Conservation (phyloP, 495 filamentous ascomycete genomes). For the Daldinia childiae region DNA sequence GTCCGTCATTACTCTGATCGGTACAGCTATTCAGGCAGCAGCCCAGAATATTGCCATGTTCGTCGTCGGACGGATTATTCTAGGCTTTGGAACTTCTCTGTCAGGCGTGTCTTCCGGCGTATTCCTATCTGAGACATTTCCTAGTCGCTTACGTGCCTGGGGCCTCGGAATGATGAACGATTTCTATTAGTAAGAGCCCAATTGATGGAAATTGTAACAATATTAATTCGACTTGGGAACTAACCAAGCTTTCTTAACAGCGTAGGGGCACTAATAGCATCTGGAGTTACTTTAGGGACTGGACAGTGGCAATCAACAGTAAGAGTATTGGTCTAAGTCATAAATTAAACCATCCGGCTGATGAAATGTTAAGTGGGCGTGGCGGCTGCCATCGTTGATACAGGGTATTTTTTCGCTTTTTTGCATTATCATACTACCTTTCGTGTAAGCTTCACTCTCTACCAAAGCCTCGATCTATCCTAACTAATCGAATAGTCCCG, state of each 20-base stretch:
- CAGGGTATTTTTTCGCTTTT: constrained; percentile 63
- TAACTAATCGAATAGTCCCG: constrained; percentile 48
- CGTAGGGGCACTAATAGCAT: constrained; percentile 58
- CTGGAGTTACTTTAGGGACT: constrained; percentile 63
- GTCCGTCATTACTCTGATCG: neutral
- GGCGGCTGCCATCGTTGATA: constrained; percentile 64
- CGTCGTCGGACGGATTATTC: neutral
- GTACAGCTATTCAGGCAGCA: neutral
- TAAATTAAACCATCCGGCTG: neutral
- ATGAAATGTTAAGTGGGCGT: constrained; percentile 52
- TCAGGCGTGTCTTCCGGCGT: constrained; percentile 56
- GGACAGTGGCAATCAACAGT: constrained; percentile 56
- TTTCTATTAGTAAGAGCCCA: constrained; percentile 59
- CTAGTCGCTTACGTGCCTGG: constrained; percentile 57
- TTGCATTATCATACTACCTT: constrained; percentile 62
- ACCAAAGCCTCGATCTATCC: neutral
- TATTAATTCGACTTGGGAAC: neutral
- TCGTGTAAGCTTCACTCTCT: constrained; percentile 48
- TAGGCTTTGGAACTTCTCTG: neutral
- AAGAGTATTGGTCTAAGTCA: neutral
- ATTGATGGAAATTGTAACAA: too few species aligned
- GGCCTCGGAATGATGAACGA: constrained; percentile 58
- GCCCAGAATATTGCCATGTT: neutral
- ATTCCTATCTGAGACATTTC: constrained; percentile 57
- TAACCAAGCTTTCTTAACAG: neutral